These are phyloP conservation scores for Astraeus odoratus DNA, from an alignment of 768 basidiomycete genomes.

Conservation along the genomic window DNA sequence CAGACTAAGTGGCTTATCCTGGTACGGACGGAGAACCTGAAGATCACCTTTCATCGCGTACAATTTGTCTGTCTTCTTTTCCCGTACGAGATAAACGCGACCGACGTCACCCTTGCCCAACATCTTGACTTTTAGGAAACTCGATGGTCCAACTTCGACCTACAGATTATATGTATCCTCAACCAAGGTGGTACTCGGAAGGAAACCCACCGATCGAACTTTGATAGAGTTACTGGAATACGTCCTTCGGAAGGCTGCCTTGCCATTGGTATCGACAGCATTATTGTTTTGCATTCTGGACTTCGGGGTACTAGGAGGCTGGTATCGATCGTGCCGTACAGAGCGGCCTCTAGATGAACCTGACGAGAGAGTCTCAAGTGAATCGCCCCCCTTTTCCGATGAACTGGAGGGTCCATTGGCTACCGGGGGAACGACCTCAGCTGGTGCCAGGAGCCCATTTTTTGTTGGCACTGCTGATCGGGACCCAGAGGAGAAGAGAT, in stretches of 20 bases:
- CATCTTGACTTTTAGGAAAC: slow-evolving; percentile 95
- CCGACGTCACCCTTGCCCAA: slow-evolving; percentile 99
- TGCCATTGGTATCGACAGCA: slow-evolving; percentile 42
- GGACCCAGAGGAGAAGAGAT: slow-evolving; percentile 63
- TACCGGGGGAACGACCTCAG: slow-evolving; percentile 50
- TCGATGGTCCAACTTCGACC: slow-evolving; percentile 92
- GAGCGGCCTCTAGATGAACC: slow-evolving; percentile 58
- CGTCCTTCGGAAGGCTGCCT: slow-evolving; percentile 80
- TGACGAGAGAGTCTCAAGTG: slow-evolving; percentile 73
- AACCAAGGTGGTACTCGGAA: neutral
- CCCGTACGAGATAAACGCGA: slow-evolving; percentile 94
- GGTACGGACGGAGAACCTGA: slow-evolving; percentile 2
- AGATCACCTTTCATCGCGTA: slow-evolving; percentile 97
- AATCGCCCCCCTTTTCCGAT: slow-evolving; percentile 58
- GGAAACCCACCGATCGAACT: slow-evolving; percentile 63
- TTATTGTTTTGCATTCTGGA: slow-evolving; percentile 41
- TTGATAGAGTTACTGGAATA: slow-evolving; percentile 99
- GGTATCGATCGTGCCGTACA: slow-evolving; percentile 34
- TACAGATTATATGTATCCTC: slow-evolving; percentile 23
- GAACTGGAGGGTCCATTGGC: slow-evolving; percentile 42
- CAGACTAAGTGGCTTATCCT: slow-evolving; percentile 5
- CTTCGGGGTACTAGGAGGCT: slow-evolving; percentile 25
- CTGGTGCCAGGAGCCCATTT: slow-evolving; percentile 74
- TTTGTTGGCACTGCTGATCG: slow-evolving; percentile 56
- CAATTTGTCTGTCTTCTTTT: slow-evolving; percentile 94